Percentiles rank a stretch among this genome's conserved stretches.
Conservation (phyloP, 345 rosid species). For the Hypericum androsaemum region DNA sequence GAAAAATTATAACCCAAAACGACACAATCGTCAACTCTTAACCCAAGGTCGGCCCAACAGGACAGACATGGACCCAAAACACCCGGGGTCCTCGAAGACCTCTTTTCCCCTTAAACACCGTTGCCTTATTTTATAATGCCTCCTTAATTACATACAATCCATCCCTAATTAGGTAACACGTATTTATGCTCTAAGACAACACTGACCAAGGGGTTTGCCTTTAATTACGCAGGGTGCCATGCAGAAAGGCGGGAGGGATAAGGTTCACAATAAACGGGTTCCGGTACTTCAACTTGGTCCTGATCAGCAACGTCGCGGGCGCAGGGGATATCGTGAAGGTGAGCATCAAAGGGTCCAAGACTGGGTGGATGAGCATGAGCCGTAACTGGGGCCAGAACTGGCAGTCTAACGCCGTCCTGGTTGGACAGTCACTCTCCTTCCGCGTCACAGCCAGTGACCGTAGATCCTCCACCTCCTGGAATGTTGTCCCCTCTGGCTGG, state of each 20-base stretch:
- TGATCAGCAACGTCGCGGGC: conserved; percentile 65
- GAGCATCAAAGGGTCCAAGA: conserved; percentile 50
- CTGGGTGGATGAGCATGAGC: conserved; percentile 49
- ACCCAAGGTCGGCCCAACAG: too few relatives aligned
- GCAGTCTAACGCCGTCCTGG: conserved; percentile 48
- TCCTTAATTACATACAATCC: too few relatives aligned
- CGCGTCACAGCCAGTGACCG: conserved; percentile 64
- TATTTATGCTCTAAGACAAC: too few relatives aligned
- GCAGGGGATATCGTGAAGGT: conserved; percentile 50
- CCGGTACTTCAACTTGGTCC: conserved; percentile 49
- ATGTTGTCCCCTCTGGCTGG: conserved; percentile 56
- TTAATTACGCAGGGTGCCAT: conserved; percentile 31
- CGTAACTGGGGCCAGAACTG: conserved; percentile 74
- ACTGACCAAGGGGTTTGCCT: too few relatives aligned
- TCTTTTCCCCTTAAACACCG: too few relatives aligned
- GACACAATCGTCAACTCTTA: too few relatives aligned
- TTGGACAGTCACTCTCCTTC: conserved; percentile 63
- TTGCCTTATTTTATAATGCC: too few relatives aligned
- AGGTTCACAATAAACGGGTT: conserved; percentile 57
- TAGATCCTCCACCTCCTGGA: conserved; percentile 65
- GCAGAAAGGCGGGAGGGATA: conserved; percentile 53
- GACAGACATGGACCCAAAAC: too few relatives aligned
- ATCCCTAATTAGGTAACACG: too few relatives aligned
- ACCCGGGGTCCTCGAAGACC: too few relatives aligned
- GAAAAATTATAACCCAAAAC: too few relatives aligned